These are phyloP conservation scores for Sutorius australiensis DNA, from an alignment of 768 basidiomycete species.

Conservation along the genomic window DNA sequence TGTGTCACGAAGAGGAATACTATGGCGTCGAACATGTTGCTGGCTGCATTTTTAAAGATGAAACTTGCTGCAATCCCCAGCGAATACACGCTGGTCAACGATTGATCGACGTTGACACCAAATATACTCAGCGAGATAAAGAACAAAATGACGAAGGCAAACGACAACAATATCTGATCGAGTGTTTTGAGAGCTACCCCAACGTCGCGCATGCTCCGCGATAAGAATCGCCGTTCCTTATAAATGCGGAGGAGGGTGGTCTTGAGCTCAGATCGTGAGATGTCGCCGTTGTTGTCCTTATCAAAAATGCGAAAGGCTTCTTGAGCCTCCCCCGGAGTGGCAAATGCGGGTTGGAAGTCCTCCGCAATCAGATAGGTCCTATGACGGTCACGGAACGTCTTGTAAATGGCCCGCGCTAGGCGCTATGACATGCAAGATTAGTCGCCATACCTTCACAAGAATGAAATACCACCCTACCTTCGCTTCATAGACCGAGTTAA, in stretches of 20 bases:
- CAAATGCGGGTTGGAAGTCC: conserved; percentile 70
- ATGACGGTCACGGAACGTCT: conserved; percentile 50
- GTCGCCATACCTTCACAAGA: not conserved
- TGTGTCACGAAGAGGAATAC: conserved; percentile 83
- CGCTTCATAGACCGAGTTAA: conserved; percentile 59
- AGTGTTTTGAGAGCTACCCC: conserved; percentile 62
- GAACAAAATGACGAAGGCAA: conserved; percentile 62
- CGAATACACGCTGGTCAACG: conserved; percentile 70
- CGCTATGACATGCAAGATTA: conserved; percentile 38
- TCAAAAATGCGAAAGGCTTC: conserved; percentile 75
- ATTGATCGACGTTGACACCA: conserved; percentile 59
- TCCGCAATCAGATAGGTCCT: conserved; percentile 59
- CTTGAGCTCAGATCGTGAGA: conserved; percentile 75
- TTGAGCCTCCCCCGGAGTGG: conserved; percentile 50
- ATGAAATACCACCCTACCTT: conserved; percentile 41
- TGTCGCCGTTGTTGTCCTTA: conserved; percentile 71
- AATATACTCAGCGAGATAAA: conserved; percentile 74
- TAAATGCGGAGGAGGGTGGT: conserved; percentile 63
- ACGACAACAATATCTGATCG: conserved; percentile 57
- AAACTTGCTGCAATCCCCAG: conserved; percentile 73
- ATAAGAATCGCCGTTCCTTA: conserved; percentile 74
- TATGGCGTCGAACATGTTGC: conserved; percentile 71
- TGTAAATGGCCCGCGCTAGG: conserved; percentile 65
- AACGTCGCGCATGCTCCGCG: conserved; percentile 74
- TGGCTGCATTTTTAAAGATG: conserved; percentile 73